Evolutionary conservation across 257 asterid species (phyloP).

Genomic region (Petrea volubilis): DNA sequence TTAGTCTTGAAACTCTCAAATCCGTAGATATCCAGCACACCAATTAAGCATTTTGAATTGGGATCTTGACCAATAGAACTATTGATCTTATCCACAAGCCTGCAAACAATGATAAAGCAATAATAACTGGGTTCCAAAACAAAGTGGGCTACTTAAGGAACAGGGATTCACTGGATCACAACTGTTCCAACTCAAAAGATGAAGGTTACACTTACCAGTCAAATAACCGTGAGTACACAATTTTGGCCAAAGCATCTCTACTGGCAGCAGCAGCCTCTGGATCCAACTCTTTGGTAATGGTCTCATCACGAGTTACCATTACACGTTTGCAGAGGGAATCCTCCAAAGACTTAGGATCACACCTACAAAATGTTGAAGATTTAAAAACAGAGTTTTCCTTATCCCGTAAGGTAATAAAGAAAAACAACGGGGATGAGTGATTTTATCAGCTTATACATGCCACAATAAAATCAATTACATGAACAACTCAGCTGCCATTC

Average conservation of each 20-base stretch:
- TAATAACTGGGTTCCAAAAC: neutral
- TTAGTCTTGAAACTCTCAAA: conserved; percentile 98
- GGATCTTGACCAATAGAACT: conserved; percentile 58
- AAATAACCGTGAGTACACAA: conserved; percentile 69
- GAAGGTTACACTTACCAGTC: conserved; percentile 71
- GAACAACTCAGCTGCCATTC: conserved; percentile 72
- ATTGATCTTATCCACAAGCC: conserved; percentile 59
- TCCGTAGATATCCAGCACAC: conserved; percentile 95
- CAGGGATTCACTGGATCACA: neutral
- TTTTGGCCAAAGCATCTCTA: conserved; percentile 78
- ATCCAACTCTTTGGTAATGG: conserved; percentile 70
- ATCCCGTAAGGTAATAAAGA: neutral
- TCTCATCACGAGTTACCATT: conserved; percentile 79
- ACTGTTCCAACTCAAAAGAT: conserved; percentile 5
- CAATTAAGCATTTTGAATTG: conserved; percentile 66
- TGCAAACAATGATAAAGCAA: conserved; percentile 21
- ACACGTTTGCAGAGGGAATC: conserved; percentile 77
- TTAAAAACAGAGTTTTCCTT: conserved; percentile 1
- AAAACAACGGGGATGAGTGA: neutral
- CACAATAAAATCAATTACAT: conserved; percentile 48
- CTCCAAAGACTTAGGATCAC: conserved; percentile 71
- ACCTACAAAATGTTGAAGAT: conserved; percentile 43
- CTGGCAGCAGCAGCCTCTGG: conserved; percentile 74
- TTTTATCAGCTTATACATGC: neutral
- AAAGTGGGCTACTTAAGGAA: neutral